Evolutionary conservation across 345 rosid genomes (phyloP), one percentile per base, ranked within the genome.

Genomic region (Citrus trifoliata): DNA sequence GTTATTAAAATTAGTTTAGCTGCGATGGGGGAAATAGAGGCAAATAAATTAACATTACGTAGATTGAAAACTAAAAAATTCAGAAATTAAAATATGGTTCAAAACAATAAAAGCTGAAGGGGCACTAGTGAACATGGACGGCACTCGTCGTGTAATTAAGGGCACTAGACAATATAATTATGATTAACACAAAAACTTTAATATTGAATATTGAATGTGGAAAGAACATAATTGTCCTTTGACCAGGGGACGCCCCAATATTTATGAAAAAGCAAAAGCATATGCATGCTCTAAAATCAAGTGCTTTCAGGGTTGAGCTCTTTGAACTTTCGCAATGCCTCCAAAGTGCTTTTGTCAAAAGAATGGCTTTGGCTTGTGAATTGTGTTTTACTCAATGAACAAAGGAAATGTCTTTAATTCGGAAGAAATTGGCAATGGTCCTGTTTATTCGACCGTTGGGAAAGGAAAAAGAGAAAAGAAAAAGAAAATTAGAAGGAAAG

Each of bases 241-340:
- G 79, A 80, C 78, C 62, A 58, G 53, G 30, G 61, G 35, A 19
- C 18, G 48, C 74, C 21, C 42, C 51, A 27, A 35, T 67, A 38
- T 56, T 28, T 65, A 38, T 25, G 56, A 60, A 60, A 59, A 30
- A 27, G 21, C 61, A 73, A 73, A 73, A 38, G 67, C 76, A 73
- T 25, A 27, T 60, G 35, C 42, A 24, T 59, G 67, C 33, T 38
- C 32, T 56, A 22, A 38, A 4, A 6, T 19, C 51, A 6, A 35
- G 66, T 61, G 67, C 56, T 69, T 58, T 79, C 63, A 63, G 53
- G 70, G 80, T 32, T 71, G 24, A 16, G 21, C 67, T 59, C 78
- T 77, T 80, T 65, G 79, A 79, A 60, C 80, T 77, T 82, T 82
- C 82, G 71, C 80, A 56, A 70, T 75, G 82, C 73, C 51, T 12